Percentiles rank a stretch among this genome's conserved stretches.
Evolutionary conservation across 176 grass and related monocot genomes (phyloP).

Genomic region (Zea mays): DNA sequence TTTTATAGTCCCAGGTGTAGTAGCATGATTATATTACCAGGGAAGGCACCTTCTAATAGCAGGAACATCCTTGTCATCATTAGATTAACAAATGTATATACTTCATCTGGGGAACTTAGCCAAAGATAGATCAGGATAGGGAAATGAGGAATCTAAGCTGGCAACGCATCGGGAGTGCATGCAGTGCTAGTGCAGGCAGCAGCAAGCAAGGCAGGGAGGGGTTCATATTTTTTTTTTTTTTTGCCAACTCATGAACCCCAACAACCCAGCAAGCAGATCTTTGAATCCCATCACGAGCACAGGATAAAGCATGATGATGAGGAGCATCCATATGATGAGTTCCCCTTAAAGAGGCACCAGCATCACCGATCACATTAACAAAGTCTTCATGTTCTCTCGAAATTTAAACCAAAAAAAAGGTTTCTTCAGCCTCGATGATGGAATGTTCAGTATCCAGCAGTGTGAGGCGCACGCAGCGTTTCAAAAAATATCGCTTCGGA

Average conservation of each 20-base stretch:
- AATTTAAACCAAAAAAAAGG: neutral
- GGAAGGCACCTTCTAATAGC: conserved; percentile 30
- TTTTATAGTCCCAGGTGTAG: conserved; percentile 33
- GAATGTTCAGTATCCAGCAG: neutral
- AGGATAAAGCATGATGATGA: conserved; percentile 49
- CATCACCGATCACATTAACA: conserved; percentile 37
- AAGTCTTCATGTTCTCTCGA: neutral
- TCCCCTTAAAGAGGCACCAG: conserved; percentile 49
- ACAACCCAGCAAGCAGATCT: conserved; percentile 62
- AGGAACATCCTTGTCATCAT: conserved; percentile 22
- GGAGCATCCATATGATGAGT: conserved; percentile 51
- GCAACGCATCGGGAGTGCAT: conserved; percentile 26
- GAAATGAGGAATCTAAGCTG: conserved; percentile 43
- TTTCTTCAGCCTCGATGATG: neutral
- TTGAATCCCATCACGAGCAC: conserved; percentile 46
- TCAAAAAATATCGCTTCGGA: neutral
- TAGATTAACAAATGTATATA: conserved; percentile 26
- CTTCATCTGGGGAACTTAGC: conserved; percentile 37
- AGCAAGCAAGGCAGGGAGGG: neutral
- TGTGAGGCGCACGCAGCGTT: neutral
- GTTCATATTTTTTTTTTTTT: conserved; percentile 37
- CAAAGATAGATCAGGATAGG: conserved; percentile 53
- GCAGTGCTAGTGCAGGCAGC: too few species aligned
- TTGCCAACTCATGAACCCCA: conserved; percentile 70
- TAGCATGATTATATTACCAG: conserved; percentile 35